These are phyloP conservation scores for Cladophialophora bantiana DNA, from an alignment of 2,329 filamentous ascomycete genomes.

Conservation along the genomic window DNA sequence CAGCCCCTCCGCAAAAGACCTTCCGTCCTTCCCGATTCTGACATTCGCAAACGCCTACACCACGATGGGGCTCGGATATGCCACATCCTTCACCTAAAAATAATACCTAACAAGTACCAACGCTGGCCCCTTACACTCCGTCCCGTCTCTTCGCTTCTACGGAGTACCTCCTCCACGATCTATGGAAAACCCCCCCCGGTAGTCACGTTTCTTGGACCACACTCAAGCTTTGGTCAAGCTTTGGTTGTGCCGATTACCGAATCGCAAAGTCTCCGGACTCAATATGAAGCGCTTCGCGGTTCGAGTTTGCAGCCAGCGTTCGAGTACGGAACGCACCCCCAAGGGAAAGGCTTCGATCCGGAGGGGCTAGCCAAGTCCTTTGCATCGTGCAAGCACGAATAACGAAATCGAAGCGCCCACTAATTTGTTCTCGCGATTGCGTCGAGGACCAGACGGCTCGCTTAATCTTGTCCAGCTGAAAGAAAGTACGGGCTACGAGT, in stretches of 20 bases:
- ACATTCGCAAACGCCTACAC: conserved; percentile 7
- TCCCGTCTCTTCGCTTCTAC: conserved; percentile 9
- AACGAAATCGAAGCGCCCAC: conserved; percentile 3
- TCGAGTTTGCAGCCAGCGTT: conserved; percentile 41
- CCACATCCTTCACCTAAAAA: conserved; percentile 18
- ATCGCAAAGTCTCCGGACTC: conserved; percentile 25
- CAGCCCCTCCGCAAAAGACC: neutral
- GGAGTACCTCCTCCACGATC: conserved; percentile 16
- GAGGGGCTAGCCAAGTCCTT: neutral
- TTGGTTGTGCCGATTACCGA: conserved; percentile 45
- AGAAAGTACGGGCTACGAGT: neutral
- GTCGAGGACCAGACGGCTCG: neutral
- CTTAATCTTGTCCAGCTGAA: neutral
- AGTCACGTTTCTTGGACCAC: conserved; percentile 20
- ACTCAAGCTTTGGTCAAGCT: conserved; percentile 51
- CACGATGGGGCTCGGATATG: conserved; percentile 10
- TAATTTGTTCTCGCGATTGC: neutral
- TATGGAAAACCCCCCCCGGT: conserved; percentile 4
- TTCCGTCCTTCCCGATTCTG: neutral
- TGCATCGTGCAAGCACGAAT: neutral
- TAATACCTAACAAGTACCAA: conserved; percentile 6
- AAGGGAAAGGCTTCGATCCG: neutral
- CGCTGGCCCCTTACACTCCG: conserved; percentile 7
- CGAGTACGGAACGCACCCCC: neutral
- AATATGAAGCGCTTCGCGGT: conserved; percentile 30